Conservation (phyloP, 2,329 filamentous ascomycete genomes). For the Byssothecium circinans region DNA sequence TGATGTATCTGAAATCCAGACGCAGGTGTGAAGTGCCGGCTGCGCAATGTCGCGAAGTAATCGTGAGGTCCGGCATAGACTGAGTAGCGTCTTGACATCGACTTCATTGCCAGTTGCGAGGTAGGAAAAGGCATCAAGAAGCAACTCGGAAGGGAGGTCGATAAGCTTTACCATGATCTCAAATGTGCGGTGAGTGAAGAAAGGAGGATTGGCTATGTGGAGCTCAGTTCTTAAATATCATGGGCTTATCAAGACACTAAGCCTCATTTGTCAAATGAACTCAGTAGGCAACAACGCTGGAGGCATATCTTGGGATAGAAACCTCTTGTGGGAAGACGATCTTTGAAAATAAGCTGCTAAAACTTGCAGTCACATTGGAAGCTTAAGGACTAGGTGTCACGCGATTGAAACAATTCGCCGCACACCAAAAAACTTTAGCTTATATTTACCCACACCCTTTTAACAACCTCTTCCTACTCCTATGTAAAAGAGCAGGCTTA, state of each 20-base stretch:
- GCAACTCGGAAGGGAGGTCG: constrained; percentile 9
- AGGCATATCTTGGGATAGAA: too few relatives aligned
- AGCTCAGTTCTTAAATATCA: too few relatives aligned
- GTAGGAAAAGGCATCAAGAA: constrained; percentile 5
- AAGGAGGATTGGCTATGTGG: background rate
- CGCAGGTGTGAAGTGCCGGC: constrained; percentile 11
- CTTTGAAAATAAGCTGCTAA: too few relatives aligned
- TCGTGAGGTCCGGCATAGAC: constrained; percentile 7
- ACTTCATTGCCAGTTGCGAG: constrained; percentile 1
- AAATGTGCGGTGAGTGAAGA: background rate
- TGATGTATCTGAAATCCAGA: constrained; percentile 1
- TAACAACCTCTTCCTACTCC: too few relatives aligned
- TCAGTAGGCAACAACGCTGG: too few relatives aligned
- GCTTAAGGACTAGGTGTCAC: too few relatives aligned
- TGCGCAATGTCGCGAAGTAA: constrained; percentile 5
- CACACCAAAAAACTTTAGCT: too few relatives aligned
- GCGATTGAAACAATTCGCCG: too few relatives aligned
- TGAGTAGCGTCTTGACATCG: constrained; percentile 3
- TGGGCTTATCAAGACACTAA: background rate
- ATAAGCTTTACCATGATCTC: constrained; percentile 4
- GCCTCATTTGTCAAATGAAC: background rate
- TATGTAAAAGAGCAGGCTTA: too few relatives aligned
- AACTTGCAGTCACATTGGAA: too few relatives aligned
- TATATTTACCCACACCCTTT: too few relatives aligned
- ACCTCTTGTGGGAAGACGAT: too few relatives aligned